Conservation (phyloP, 2,329 filamentous ascomycete genomes). For the Leptographium radiaticola region DNA sequence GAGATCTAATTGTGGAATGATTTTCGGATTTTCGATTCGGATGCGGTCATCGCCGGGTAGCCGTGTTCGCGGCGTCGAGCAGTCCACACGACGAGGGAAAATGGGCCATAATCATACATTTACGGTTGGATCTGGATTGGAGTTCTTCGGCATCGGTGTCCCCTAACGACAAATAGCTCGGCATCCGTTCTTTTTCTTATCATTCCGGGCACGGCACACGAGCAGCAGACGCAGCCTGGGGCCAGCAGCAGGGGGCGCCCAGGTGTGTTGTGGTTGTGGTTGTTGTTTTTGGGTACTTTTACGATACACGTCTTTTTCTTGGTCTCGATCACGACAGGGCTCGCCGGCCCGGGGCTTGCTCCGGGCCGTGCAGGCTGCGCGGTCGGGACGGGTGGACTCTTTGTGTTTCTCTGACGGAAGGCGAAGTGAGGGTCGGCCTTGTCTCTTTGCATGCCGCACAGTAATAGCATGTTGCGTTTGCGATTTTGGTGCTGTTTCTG, state of each 20-base stretch:
- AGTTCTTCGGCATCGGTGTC: constrained; percentile 9
- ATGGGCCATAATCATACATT: constrained; percentile 2
- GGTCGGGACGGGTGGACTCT: background rate
- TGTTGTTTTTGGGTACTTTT: background rate
- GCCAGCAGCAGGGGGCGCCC: background rate
- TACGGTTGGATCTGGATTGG: constrained; percentile 9
- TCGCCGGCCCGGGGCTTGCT: background rate
- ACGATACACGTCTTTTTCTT: background rate
- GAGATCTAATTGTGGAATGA: constrained; percentile 31
- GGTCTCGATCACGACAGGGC: too few species aligned
- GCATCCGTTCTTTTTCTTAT: background rate
- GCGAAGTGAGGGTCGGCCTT: background rate
- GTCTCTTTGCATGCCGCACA: background rate
- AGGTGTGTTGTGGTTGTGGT: background rate
- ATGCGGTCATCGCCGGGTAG: background rate
- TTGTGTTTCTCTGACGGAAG: background rate
- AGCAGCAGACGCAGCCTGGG: background rate
- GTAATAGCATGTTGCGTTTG: background rate
- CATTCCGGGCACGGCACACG: background rate
- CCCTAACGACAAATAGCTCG: constrained; percentile 3
- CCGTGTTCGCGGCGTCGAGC: background rate
- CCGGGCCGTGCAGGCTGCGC: background rate
- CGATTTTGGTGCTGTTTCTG: background rate
- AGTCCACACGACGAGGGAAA: background rate
- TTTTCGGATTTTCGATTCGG: background rate